Conservation (phyloP, 805 yeast genomes). For the Wickerhamomyces xylosicus region DNA sequence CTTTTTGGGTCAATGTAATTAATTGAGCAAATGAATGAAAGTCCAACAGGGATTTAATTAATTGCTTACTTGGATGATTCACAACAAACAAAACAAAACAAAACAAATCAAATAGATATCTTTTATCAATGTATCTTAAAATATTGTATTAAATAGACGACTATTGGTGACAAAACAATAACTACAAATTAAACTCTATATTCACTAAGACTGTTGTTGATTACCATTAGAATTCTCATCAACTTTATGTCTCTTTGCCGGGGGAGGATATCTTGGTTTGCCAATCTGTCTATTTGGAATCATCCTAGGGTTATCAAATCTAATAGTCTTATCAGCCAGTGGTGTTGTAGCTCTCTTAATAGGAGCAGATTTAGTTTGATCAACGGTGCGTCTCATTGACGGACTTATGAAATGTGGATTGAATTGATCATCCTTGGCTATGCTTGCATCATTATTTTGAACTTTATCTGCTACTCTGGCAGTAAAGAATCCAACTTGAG, state of each 20-base stretch:
- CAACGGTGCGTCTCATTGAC: slow-evolving; percentile 48
- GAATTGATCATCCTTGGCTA: slow-evolving; percentile 29
- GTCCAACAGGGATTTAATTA: too few species aligned
- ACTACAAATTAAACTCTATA: too few species aligned
- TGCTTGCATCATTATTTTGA: slow-evolving; percentile 29
- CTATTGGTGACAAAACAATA: too few species aligned
- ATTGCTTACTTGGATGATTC: too few species aligned
- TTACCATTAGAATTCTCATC: too few species aligned
- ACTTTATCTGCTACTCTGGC: slow-evolving; percentile 55
- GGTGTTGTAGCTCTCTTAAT: slow-evolving; percentile 27
- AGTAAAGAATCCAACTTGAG: slow-evolving; percentile 39
- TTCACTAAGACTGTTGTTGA: not conserved
- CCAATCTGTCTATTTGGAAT: slow-evolving; percentile 20
- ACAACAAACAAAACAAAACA: too few species aligned
- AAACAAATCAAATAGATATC: too few species aligned
- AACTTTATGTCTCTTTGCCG: slow-evolving; percentile 9
- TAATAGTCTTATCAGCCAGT: not conserved
- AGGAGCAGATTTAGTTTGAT: slow-evolving; percentile 60
- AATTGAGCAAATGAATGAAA: too few species aligned
- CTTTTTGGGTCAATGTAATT: too few species aligned
- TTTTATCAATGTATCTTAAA: too few species aligned
- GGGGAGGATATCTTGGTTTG: slow-evolving; percentile 18
- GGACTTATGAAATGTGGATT: slow-evolving; percentile 50
- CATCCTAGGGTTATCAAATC: slow-evolving; percentile 19
- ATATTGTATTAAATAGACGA: too few species aligned